Base-by-base conservation (phyloP, 2,329 filamentous ascomycete genomes). In the Penicillium sp. region DNA sequence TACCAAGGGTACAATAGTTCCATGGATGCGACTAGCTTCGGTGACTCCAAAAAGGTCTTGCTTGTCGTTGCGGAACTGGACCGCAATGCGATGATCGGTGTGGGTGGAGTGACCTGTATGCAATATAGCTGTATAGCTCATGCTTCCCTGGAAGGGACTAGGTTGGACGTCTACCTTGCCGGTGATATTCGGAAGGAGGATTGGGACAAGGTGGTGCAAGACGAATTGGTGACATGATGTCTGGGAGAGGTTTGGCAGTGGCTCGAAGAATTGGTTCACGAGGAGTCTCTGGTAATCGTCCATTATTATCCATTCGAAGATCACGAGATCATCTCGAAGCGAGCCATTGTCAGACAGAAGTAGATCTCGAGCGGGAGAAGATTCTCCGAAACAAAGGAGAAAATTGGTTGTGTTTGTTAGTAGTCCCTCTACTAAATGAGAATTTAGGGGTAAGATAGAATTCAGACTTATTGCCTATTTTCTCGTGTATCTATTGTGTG, bases 41-140 rank as follows among this genome's bases (percentile, higher is more conserved):
- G 12, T 34, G 32, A 42, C 32, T 45, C 18, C 42, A 20, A 34
- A 42, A 14, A 37, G 39, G 33, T 39, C 39, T 45, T 42, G 32
- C 39, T 42, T 39, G 3, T 42, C 39, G 30, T 29, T 42, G 36
- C 42, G 39, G 20, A 42, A 45, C 42, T 44, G 22, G 23, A 44
- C 34, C 33, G 13, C 30, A 34, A 44, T 35, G 8, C 41, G 41
- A 38, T 32, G 12, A 27, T 37, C 17, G 20, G 30, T 18, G 28
- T 28, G 6, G n/a, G 15, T 40, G 27, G 22, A 44, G 35, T 41
- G 22, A n/a, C n/a, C n/a, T 37, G 32, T 29, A 35, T 44, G 13
- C 39, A 46, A 36, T 33, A 43, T 43, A 31, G 35, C 23, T n/a
- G 40, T 46, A 32, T 46, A 46, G 37, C 44, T 46, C 37, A 46